Conservation (phyloP, 2,329 filamentous ascomycete genomes). For the Cryphonectria naterciae region DNA sequence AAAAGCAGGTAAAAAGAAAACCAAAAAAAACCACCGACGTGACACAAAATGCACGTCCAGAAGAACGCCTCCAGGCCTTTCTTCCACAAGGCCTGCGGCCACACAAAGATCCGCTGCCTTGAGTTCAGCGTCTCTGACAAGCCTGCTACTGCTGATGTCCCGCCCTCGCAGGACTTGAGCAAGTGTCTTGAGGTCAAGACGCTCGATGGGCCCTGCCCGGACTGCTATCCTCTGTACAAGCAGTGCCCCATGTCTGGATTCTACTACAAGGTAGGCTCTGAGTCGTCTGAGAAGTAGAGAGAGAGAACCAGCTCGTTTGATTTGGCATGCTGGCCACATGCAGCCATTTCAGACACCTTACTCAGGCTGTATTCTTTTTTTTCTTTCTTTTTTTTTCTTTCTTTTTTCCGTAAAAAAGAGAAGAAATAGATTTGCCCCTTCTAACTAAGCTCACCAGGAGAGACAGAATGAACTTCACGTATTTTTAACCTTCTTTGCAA, state of each 20-base stretch:
- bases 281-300: not conserved
- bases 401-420: too few relatives aligned
- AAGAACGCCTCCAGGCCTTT: slow-evolving; percentile 1
- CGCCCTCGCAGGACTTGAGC: not conserved
- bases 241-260: slow-evolving; percentile 3
- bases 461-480: not conserved
- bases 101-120: slow-evolving; percentile 8
- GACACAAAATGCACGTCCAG: not conserved
- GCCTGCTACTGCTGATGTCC: not conserved
- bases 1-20: too few relatives aligned
- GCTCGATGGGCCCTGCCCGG: not conserved
- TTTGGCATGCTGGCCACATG: not conserved
- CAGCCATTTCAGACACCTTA: not conserved
- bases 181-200: not conserved
- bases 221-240: not conserved
- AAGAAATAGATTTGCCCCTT: not conserved
- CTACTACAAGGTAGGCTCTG: not conserved
- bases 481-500: not conserved
- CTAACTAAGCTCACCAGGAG: not conserved
- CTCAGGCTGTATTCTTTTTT: too few relatives aligned
- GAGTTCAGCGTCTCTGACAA: slow-evolving; percentile 3
- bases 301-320: not conserved
- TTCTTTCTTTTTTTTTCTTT: too few relatives aligned
- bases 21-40: too few relatives aligned
- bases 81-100: slow-evolving; percentile 7